Evolutionary conservation across 108 stramenopile species (phyloP), one percentile per base, ranked within the genome.

Genomic region (Cyclotella atomus): DNA sequence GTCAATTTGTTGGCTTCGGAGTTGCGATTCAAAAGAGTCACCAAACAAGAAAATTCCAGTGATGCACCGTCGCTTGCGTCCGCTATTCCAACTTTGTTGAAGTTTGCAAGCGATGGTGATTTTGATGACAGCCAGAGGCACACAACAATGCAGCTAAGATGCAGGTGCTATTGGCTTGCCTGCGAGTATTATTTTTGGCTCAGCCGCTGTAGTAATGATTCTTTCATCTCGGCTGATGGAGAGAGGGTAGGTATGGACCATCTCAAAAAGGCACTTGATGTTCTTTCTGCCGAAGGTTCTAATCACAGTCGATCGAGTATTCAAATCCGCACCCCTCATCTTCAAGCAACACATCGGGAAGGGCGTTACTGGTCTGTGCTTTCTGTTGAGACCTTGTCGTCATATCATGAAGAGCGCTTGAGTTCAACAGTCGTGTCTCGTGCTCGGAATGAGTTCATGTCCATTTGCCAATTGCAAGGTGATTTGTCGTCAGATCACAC

Each of bases 1-100:
- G 76, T 93, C 60, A 92, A 95, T 65, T 55, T 95, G 7, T 63
- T 95, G 20, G 33, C 82, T 68, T 82, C 86, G 17, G 94, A 95
- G 70, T 73, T 95, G 27, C 70, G 80, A 20, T 66, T 95, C 27
- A 87, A 82, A 62, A 71, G 79, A 60, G 89, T 83, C 24, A 59
- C 72, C 32, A 60, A 29, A 0, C 32, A 66, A 8, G 73, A 74
- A 16, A 79, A 79, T 45, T 83, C 82, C 45, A 86, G 85, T n/a
- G 86, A 95, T 65, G 55, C 61, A 54, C 81, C 72, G 41, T 19
- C 61, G 27, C 59, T 95, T 35, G 47, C 83, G 6, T 70, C 81
- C 20, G 61, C 81, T 59, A 71, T 93, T 10, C 89, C 91, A 35
- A 56, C 50, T 33, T 72, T 95, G 19, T 29, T 95, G 34, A 34